Evolutionary conservation across 148 eudicot genomes (phyloP).

Genomic region (Vaccinium vitisidaea): DNA sequence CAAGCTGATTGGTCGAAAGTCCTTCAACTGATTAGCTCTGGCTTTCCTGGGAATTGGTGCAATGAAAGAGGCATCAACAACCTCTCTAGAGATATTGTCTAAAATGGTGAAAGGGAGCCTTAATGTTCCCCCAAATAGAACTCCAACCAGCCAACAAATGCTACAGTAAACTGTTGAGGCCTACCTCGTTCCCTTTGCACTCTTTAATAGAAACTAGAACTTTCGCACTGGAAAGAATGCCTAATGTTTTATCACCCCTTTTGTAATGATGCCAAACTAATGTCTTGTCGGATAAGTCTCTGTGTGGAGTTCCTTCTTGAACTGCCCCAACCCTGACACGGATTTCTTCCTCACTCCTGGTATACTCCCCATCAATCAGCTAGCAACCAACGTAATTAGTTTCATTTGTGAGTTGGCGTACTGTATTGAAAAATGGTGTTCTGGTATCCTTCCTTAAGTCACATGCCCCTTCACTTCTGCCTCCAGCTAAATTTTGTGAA

Average conservation of each 20-base stretch:
- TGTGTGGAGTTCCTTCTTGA: background rate
- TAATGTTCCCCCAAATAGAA: background rate
- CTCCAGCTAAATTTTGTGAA: background rate
- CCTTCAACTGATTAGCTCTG: background rate
- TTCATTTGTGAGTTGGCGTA: background rate
- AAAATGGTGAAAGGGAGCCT: background rate
- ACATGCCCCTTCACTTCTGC: background rate
- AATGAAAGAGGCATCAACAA: background rate
- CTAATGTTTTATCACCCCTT: background rate
- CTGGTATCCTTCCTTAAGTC: background rate
- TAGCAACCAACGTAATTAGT: background rate
- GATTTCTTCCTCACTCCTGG: background rate
- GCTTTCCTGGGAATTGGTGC: background rate
- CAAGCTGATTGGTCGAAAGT: background rate
- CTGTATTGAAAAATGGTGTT: background rate
- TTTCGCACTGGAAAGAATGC: background rate
- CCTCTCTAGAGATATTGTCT: background rate
- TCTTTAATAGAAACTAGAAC: background rate
- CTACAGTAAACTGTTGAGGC: background rate
- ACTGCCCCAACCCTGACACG: background rate
- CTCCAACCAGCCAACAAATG: background rate
- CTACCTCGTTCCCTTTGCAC: background rate
- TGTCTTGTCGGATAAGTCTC: background rate
- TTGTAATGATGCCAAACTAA: too few species aligned
- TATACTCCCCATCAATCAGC: background rate